A percentile compares a stretch with the other conserved stretches of the same genome.
Conservation (phyloP, 164 flowering plant genomes). For the Brasenia schreberi region DNA sequence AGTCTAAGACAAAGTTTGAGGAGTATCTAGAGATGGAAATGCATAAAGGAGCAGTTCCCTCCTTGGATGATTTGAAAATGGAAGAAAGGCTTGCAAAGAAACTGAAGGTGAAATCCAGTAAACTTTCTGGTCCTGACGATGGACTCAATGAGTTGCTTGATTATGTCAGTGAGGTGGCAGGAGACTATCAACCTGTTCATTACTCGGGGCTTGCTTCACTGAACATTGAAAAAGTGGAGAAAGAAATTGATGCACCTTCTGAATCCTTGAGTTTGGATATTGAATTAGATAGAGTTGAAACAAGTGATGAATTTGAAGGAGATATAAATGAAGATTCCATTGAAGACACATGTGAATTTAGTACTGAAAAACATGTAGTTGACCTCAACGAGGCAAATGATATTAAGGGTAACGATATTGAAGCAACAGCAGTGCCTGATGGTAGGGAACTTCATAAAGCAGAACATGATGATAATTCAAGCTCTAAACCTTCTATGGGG, state of each 20-base stretch:
- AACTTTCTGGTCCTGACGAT: conserved; percentile 46
- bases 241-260: neutral
- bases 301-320: neutral
- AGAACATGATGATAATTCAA: neutral
- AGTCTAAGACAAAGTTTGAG: conserved; percentile 47
- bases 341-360: neutral
- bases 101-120: conserved; percentile 63
- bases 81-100: conserved; percentile 79
- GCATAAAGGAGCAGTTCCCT: conserved; percentile 19
- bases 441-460: neutral
- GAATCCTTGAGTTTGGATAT: neutral
- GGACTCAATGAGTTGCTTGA: conserved; percentile 38
- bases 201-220: neutral
- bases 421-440: neutral
- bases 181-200: neutral
- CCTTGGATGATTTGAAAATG: conserved; percentile 49
- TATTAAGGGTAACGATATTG: neutral
- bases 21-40: conserved; percentile 47
- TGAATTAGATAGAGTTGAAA: neutral
- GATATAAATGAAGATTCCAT: neutral
- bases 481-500: conserved; percentile 2
- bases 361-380: neutral
- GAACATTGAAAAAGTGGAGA: neutral
- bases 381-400: neutral
- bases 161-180: neutral